These are phyloP conservation scores for Conringia planisiliqua DNA, from an alignment of 345 rosid genomes.

Conservation along the genomic window DNA sequence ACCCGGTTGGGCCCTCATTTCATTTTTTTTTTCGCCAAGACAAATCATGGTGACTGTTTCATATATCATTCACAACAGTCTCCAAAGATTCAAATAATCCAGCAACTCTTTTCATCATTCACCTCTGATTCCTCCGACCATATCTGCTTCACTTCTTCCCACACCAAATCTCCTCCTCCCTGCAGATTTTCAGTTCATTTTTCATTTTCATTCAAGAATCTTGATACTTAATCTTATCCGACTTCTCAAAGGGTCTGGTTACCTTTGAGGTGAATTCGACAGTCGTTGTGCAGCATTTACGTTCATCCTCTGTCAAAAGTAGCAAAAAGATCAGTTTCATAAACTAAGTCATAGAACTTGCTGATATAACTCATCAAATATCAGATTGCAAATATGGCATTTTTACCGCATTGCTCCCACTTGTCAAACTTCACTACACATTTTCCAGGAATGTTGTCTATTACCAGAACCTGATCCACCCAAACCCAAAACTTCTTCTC, in stretches of 20 bases:
- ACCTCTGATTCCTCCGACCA: constrained; percentile 54
- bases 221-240: not conserved
- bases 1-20: constrained; percentile 32
- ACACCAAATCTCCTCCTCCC: constrained; percentile 39
- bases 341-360: not conserved
- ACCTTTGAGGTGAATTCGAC: constrained; percentile 53
- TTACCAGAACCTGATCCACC: constrained; percentile 68
- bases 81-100: constrained; percentile 22
- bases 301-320: constrained; percentile 53
- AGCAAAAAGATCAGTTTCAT: not conserved
- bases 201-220: not conserved
- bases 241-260: not conserved
- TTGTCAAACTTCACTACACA: constrained; percentile 69
- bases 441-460: constrained; percentile 45
- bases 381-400: not conserved
- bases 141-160: constrained; percentile 57
- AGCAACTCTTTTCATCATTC: constrained; percentile 32
- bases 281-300: constrained; percentile 55
- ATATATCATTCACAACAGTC: constrained; percentile 7
- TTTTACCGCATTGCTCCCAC: constrained; percentile 71
- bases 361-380: not conserved
- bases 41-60: too few relatives aligned
- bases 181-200: constrained; percentile 8
- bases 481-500: constrained; percentile 69
- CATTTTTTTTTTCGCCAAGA: not conserved